phyloP scores from a whole-genome alignment of 2,329 filamentous ascomycete genomes.

The Aspergillus hortae region DNA sequence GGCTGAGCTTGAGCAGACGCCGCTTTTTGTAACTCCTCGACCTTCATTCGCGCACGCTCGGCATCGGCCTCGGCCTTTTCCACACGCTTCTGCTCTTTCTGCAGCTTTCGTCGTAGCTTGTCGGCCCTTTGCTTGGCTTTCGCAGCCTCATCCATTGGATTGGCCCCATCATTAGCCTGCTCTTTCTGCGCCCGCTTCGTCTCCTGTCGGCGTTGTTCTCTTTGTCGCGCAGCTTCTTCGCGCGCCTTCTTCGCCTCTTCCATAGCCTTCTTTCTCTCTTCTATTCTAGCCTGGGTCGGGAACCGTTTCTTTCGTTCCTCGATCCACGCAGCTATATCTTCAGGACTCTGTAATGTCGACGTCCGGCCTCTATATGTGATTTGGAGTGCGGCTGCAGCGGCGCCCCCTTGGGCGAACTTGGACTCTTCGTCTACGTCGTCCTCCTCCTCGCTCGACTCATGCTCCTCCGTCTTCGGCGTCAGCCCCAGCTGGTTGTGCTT shows the following conservation, averaged over 20 bases:
- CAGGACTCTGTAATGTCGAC: constrained; percentile 51
- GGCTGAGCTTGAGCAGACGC: neutral
- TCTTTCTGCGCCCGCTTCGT: constrained; percentile 30
- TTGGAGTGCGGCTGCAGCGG: constrained; percentile 31
- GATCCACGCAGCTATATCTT: constrained; percentile 76
- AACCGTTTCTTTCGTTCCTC: constrained; percentile 75
- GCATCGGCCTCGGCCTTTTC: constrained; percentile 45
- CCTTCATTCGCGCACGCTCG: constrained; percentile 33
- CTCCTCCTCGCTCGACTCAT: constrained; percentile 45
- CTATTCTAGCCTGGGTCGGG: constrained; percentile 68
- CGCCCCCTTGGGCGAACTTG: constrained; percentile 31
- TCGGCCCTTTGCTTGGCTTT: constrained; percentile 41
- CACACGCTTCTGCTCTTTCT: constrained; percentile 60
- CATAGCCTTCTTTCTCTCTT: constrained; percentile 61
- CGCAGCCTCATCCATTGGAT: constrained; percentile 30
- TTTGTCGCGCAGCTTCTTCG: constrained; percentile 36
- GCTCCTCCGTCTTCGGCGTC: constrained; percentile 44
- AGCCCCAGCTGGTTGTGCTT: constrained; percentile 47
- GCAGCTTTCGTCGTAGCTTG: constrained; percentile 47
- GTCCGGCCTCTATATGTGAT: constrained; percentile 58
- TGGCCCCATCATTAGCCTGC: constrained; percentile 24
- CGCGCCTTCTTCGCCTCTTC: constrained; percentile 58
- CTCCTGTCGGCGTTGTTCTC: constrained; percentile 37
- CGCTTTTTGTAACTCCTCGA: constrained; percentile 28
- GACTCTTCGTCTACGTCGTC: constrained; percentile 46